These are phyloP conservation scores for Dichomitus squalens DNA, from an alignment of 1,284 basidiomycete genomes.

Conservation along the genomic window DNA sequence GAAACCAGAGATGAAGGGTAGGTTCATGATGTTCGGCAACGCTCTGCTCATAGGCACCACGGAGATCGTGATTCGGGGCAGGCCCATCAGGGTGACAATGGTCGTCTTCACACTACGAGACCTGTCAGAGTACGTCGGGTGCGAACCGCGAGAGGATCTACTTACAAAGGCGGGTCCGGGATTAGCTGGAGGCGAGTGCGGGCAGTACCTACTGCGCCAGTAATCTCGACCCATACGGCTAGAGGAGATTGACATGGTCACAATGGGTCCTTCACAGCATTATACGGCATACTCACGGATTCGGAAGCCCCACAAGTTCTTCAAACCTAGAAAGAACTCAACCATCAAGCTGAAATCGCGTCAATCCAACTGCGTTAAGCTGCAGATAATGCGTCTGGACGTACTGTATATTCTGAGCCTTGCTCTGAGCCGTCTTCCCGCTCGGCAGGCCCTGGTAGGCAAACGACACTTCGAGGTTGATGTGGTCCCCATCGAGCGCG, in stretches of 20 bases:
- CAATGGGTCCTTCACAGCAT: no score
- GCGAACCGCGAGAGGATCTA: not conserved
- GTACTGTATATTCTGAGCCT: conserved; percentile 62
- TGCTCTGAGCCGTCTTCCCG: conserved; percentile 38
- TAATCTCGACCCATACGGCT: conserved; percentile 80
- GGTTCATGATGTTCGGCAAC: conserved; percentile 80
- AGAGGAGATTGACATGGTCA: conserved; percentile 15
- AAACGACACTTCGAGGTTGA: conserved; percentile 78
- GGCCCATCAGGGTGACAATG: conserved; percentile 72
- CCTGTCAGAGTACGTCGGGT: not conserved
- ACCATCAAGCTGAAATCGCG: conserved; percentile 62
- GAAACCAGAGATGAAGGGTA: conserved; percentile 78
- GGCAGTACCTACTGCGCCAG: conserved; percentile 71
- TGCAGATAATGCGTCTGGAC: conserved; percentile 11
- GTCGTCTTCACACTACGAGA: conserved; percentile 40
- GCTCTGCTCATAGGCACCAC: conserved; percentile 71
- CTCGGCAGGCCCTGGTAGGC: conserved; percentile 72
- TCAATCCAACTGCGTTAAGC: not conserved
- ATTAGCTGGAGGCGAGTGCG: conserved; percentile 83
- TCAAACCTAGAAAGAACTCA: conserved; percentile 67
- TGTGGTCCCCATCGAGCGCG: conserved; percentile 32
- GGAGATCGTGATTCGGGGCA: conserved; percentile 75
- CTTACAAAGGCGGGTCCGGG: conserved; percentile 72
- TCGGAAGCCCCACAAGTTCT: conserved; percentile 48
- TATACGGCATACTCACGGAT: conserved; percentile 60